Base-by-base conservation (phyloP, 2,329 filamentous ascomycete species). In the Cladobotryum mycophilum region DNA sequence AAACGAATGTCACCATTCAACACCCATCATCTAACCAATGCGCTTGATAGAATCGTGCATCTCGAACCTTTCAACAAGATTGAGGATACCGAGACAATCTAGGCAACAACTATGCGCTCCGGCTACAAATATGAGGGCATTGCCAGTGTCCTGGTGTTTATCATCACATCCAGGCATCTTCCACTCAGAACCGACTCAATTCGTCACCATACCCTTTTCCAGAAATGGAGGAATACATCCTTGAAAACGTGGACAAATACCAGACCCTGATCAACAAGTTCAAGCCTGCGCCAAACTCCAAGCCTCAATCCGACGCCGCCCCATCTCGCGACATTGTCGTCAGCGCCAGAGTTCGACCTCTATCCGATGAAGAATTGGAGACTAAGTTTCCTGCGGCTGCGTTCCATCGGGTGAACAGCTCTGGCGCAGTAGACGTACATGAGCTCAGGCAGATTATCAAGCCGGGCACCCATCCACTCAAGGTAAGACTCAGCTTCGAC, bases 341-440 rank as follows among this genome's bases (percentile, higher is more conserved):
- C 13, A 61, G 64, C 20, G 59, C 67, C n/a, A 58, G 70, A 1
- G 57, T 73, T 33, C 63, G 69, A 2, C 70, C 70, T 0, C 59
- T 70, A 46, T 55, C 69, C 0, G 59, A 64, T 0, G 66, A 71
- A 0, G 70, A 72, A 41, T 40, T 52, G 13, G 48, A 56, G 4
- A 57, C 60, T 0, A 66, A 63, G 6, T 64, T 69, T 17, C 61
- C 63, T 0, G 45, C 47, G 12, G 60, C 59, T 1, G 55, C 68
- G 2, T 63, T 64, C 36, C 55, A 57, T 6, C 63, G 67, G 1
- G 3, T 20, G 1, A 42, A 25, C 3, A 35, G 58, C 8, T 47
- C 54, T 2, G 61, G 61, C 9, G 58, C 60, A 0, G 49, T 70
- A 3, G 69, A 73, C 47, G 47, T 70, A 5, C 70, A 72, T 42